Percentiles rank a stretch among this genome's conserved stretches.
phyloP scores from a whole-genome alignment of 768 basidiomycete species.

The Cyclocybe aegerita region DNA sequence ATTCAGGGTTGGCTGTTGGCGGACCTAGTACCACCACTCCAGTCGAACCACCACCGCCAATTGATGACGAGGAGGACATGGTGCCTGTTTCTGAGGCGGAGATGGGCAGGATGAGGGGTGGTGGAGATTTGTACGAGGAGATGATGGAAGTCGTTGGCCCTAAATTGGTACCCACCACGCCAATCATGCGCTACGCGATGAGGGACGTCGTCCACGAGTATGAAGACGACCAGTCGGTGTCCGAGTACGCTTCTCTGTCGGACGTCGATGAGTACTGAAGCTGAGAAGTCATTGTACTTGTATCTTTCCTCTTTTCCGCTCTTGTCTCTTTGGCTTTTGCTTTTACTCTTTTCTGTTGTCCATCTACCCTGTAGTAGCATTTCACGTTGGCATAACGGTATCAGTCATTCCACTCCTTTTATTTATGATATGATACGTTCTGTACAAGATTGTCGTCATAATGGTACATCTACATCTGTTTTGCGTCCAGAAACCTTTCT shows the following conservation, averaged over 20 bases:
- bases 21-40: constrained; percentile 2
- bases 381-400: no score
- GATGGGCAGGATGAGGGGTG: constrained; percentile 35
- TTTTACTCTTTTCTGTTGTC: no score
- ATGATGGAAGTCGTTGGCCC: constrained; percentile 69
- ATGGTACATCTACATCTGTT: background rate
- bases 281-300: no score
- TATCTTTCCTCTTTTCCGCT: no score
- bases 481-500: constrained; percentile 6
- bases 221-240: constrained; percentile 70
- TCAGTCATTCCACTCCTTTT: background rate
- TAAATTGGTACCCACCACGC: constrained; percentile 72
- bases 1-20: background rate
- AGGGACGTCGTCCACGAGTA: constrained; percentile 81
- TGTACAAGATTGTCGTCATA: background rate
- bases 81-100: constrained; percentile 41
- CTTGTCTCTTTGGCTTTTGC: no score
- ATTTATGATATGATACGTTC: background rate
- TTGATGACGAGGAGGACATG: constrained; percentile 48
- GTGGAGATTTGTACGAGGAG: constrained; percentile 36
- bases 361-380: no score
- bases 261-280: constrained; percentile 72
- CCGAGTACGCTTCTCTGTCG: constrained; percentile 78
- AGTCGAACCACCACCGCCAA: constrained; percentile 28
- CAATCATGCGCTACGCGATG: constrained; percentile 86